Percentiles rank a stretch among this genome's conserved stretches.
Conservation (phyloP, 345 rosid genomes). For the Lepidium aucheri region DNA sequence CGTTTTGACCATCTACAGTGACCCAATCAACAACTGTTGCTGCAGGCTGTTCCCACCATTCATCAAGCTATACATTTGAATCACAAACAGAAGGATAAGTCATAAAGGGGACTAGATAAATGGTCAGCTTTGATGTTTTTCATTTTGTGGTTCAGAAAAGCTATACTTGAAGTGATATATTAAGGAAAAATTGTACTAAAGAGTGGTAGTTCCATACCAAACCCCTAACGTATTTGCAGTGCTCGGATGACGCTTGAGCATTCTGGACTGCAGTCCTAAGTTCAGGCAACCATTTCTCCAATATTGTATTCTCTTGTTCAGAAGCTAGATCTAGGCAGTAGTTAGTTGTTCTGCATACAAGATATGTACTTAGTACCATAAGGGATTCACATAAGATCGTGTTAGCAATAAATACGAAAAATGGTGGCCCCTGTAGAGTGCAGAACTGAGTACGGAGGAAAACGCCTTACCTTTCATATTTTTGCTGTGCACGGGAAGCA, state of each 20-base stretch:
- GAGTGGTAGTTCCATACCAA: slow-evolving; percentile 52
- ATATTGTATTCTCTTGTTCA: slow-evolving; percentile 71
- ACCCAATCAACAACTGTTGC: slow-evolving; percentile 87
- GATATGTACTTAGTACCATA: neutral
- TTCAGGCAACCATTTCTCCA: slow-evolving; percentile 85
- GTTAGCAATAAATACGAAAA: neutral
- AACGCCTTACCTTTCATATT: slow-evolving; percentile 62
- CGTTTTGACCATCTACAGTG: slow-evolving; percentile 72
- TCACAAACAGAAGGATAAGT: neutral
- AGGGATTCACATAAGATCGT: neutral
- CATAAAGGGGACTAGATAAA: neutral
- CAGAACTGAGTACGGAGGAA: neutral
- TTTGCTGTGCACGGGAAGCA: slow-evolving; percentile 79
- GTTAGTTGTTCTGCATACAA: slow-evolving; percentile 54
- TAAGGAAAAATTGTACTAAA: neutral
- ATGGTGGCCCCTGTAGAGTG: neutral
- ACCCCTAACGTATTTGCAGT: slow-evolving; percentile 70
- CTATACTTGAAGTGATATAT: neutral
- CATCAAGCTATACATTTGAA: slow-evolving; percentile 52
- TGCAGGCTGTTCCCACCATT: slow-evolving; percentile 99
- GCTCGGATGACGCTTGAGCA: slow-evolving; percentile 64
- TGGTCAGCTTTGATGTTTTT: neutral
- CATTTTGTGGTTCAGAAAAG: neutral
- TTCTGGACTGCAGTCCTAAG: slow-evolving; percentile 58
- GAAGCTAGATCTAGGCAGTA: slow-evolving; percentile 72